Percentiles rank a stretch among this genome's conserved stretches.
Evolutionary conservation across 345 rosid genomes (phyloP).

Genomic region (Draba incana): DNA sequence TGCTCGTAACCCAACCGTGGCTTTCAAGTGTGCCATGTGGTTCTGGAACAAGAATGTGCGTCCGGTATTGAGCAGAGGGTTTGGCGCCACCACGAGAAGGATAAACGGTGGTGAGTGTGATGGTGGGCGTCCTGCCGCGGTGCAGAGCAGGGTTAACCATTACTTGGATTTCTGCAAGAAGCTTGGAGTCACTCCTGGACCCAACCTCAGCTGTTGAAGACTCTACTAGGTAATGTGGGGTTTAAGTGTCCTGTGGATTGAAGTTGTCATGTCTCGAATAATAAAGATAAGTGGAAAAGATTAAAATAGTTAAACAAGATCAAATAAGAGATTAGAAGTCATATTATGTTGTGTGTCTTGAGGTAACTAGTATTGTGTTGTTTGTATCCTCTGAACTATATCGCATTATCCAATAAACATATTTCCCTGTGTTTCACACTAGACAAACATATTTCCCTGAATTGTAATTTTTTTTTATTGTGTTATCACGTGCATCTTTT

Average conservation of each 20-base stretch:
- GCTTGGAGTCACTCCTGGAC: slow-evolving; percentile 45
- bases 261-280: background rate
- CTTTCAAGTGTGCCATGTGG: slow-evolving; percentile 62
- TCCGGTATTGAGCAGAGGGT: slow-evolving; percentile 50
- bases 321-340: background rate
- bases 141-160: slow-evolving; percentile 46
- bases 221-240: background rate
- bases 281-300: too few relatives aligned
- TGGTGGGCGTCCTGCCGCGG: slow-evolving; percentile 39
- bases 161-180: slow-evolving; percentile 46
- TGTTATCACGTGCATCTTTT: background rate
- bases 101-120: slow-evolving; percentile 61
- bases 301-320: too few relatives aligned
- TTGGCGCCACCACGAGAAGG: slow-evolving; percentile 51
- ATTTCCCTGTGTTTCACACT: too few relatives aligned
- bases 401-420: background rate
- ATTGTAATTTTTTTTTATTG: background rate
- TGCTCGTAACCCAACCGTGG: slow-evolving; percentile 44
- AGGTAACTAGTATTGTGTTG: slow-evolving; percentile 15
- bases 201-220: slow-evolving; percentile 45
- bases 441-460: too few relatives aligned
- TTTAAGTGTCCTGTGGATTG: background rate
- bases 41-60: slow-evolving; percentile 61
- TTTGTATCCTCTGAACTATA: slow-evolving; percentile 14
- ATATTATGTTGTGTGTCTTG: slow-evolving; percentile 14